A percentile compares a stretch with the other conserved stretches of the same genome.
Conservation (phyloP, 31 red algal species). For the Endocladia muricata region DNA sequence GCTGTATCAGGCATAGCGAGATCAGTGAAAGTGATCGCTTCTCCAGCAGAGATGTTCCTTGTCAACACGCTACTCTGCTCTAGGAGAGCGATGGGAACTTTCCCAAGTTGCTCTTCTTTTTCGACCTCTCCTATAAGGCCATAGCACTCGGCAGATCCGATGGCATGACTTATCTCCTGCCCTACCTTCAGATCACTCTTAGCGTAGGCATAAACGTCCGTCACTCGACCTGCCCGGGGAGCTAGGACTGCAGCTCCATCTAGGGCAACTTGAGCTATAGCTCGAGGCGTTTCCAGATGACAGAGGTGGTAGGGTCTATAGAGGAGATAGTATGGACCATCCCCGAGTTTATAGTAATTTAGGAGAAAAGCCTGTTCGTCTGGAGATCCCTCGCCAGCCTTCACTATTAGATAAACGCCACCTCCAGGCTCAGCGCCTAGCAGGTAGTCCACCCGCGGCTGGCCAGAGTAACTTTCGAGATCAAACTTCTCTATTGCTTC, state of each 20-base stretch:
- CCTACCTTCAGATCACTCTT: neutral
- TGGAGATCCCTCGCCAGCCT: neutral
- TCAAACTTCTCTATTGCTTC: neutral
- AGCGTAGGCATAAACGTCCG: neutral
- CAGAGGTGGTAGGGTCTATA: conserved; percentile 8
- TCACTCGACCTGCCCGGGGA: neutral
- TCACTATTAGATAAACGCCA: conserved; percentile 1
- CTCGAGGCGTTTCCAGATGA: conserved; percentile 1
- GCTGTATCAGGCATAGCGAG: too few relatives aligned
- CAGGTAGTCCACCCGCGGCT: neutral
- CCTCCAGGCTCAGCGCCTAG: conserved; percentile 8
- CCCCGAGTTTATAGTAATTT: neutral
- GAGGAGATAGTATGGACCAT: neutral
- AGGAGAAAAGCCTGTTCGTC: neutral
- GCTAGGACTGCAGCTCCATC: neutral
- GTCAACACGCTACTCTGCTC: neutral
- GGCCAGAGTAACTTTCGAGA: neutral
- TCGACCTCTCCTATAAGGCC: too few relatives aligned
- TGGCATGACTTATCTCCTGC: neutral
- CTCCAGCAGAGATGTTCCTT: neutral
- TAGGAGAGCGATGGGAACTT: neutral
- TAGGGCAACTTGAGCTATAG: neutral
- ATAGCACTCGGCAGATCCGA: neutral
- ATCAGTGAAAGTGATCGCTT: too few relatives aligned
- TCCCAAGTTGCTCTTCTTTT: neutral